Evolutionary conservation across 2,329 filamentous ascomycete genomes (phyloP), one percentile per base, ranked within the genome.

Genomic region (Colletotrichum agaves): DNA sequence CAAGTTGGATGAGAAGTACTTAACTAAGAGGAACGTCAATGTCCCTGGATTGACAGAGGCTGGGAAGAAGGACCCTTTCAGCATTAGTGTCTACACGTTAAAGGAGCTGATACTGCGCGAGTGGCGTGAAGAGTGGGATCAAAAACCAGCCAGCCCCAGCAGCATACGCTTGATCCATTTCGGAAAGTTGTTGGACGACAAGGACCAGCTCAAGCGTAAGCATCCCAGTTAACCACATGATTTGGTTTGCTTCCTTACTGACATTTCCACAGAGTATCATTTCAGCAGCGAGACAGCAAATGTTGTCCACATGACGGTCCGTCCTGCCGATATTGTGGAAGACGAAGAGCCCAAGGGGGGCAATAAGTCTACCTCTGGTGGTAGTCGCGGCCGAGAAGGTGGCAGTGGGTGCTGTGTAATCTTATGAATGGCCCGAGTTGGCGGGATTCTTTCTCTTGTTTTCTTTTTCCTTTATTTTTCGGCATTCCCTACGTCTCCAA

Each of bases 101-200:
- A 98, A 98, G 80, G 94, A 98, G 81, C 83, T 98, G 75, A 97
- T 98, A 76, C 87, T 96, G 82, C 87, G 93, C 74, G 94, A 98
- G 78, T 98, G 95, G 95, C 87, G 93, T 72, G 90, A 90, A 73
- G 93, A 98, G 76, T 98, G 95, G 95, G 94, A 97, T 74, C 82
- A 90, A 15, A 90, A 92, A 75, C 95, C 95, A 1, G 89, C 91
- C 27, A 96, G 93, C 75, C 94, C 95, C 11, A 95, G 90, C 75
- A 93, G 91, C 69, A 98, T 98, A 82, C 87, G 95, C 57, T 81
- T 98, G 74, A 98, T 98, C 75, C 92, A 93, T 70, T 96, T 97
- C 79, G 95, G 95, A 58, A 93, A 95, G 76, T 83, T 98, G 78
- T 82, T 98, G 72, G 94, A 97, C 73, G 95, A 98, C 75, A 97